phyloP scores from a whole-genome alignment of 2,329 filamentous ascomycete species.

The Neonectria hederae region DNA sequence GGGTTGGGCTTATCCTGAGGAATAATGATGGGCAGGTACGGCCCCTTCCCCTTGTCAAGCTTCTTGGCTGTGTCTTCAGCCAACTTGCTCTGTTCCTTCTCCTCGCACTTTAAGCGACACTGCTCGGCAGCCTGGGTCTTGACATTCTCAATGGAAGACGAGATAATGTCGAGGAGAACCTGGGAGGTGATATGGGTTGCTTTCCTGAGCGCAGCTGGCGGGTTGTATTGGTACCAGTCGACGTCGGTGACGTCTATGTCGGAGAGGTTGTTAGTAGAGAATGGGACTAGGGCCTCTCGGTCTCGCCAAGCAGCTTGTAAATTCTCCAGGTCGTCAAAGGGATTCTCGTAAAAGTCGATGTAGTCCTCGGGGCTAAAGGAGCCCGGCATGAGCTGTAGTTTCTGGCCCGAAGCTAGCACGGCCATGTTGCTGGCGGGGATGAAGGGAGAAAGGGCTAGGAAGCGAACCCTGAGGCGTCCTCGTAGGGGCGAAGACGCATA shows the following conservation, averaged over 20 bases:
- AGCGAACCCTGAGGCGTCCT: constrained; percentile 4
- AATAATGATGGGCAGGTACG: constrained; percentile 49
- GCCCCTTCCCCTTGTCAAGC: constrained; percentile 46
- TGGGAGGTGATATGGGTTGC: constrained; percentile 51
- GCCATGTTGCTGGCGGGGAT: constrained; percentile 1
- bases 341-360: constrained; percentile 43
- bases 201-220: constrained; percentile 54
- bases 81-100: constrained; percentile 40
- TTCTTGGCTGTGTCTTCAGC: constrained; percentile 26
- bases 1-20: constrained; percentile 23
- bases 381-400: constrained; percentile 41
- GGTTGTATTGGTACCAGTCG: constrained; percentile 59
- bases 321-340: constrained; percentile 39
- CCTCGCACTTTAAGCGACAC: constrained; percentile 42
- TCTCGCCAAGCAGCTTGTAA: constrained; percentile 38
- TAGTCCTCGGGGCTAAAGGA: constrained; percentile 45
- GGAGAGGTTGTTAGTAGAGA: constrained; percentile 36
- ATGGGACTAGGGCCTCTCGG: constrained; percentile 29
- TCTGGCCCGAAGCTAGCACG: constrained; percentile 20
- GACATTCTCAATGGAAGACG: constrained; percentile 57
- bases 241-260: constrained; percentile 43
- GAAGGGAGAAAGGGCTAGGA: not conserved
- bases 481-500: constrained; percentile 9
- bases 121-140: constrained; percentile 49
- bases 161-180: constrained; percentile 53